Evolutionary conservation across 2,329 filamentous ascomycete genomes (phyloP), one percentile per base, ranked within the genome.

Genomic region (Apiospora aurea): DNA sequence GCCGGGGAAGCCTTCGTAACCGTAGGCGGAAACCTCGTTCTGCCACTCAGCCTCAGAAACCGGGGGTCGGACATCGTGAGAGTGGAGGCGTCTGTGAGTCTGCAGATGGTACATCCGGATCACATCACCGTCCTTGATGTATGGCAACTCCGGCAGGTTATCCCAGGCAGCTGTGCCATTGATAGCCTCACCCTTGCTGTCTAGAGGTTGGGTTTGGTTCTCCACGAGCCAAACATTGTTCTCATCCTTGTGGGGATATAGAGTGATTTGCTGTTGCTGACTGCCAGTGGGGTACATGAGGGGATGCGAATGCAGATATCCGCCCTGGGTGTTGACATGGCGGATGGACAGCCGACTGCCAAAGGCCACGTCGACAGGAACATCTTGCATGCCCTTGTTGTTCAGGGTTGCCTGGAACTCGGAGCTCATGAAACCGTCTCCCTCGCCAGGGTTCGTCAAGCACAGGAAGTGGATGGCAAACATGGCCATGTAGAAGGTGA

Each of bases 341-440:
- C 96, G 93, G 77, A 99, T 89, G 75, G 87, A 91, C 78, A 99
- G 89, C 75, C 93, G 90, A 81, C 95, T 97, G 73, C 96, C 96
- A 78, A 96, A 92, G 41, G 93, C 92, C 72, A 99, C 93, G 83
- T 99, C 95, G 43, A 94, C 96, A 1, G 96, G 93, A 6, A 97
- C 95, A 82, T 97, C 95, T 80, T 94, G 92, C 96, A 99, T 99
- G 70, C 90, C 92, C 87, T 98, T 99, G 79, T 91, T 95, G 85
- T 98, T 99, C 76, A 99, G 87, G 2, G 96, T 98, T 44, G 96
- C 93, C 85, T 99, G 96, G 87, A 99, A 99, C 81, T 99, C 96
- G 71, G 96, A 97, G 80, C 95, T 98, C 96, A 99, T 99, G 87
- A 99, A 99, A 71, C 96, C 96, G 82, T 99, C 96, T 71, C 96